Percentiles rank a stretch among this genome's conserved stretches.
Evolutionary conservation across 2,329 filamentous ascomycete genomes (phyloP).

Genomic region (Trichoderma arundinaceum): DNA sequence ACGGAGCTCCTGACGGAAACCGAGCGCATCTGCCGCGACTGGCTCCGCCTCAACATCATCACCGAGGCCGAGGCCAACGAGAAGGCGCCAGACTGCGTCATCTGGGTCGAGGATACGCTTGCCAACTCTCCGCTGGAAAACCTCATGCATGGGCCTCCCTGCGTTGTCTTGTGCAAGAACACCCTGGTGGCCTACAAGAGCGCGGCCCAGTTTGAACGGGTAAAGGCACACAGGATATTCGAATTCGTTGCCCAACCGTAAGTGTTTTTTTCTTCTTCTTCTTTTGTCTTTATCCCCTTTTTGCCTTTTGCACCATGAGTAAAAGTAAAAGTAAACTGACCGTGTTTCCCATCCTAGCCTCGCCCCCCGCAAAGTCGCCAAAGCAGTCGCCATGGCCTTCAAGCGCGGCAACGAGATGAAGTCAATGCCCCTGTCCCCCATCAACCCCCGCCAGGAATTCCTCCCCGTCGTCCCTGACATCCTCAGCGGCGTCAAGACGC

Average conservation of each 20-base stretch:
- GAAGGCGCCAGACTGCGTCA: conserved; percentile 38
- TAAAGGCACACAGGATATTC: conserved; percentile 37
- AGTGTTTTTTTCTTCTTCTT: conserved; percentile 26
- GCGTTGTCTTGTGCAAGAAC: conserved; percentile 45
- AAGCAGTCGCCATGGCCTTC: conserved; percentile 25
- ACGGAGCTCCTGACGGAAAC: conserved; percentile 4
- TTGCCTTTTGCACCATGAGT: not conserved
- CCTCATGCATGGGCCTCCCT: conserved; percentile 33
- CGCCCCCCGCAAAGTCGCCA: conserved; percentile 46
- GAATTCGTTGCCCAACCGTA: conserved; percentile 50
- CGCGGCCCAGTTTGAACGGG: conserved; percentile 27
- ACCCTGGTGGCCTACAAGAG: conserved; percentile 40
- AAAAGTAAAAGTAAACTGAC: not conserved
- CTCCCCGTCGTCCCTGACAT: not conserved
- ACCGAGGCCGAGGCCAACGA: conserved; percentile 27
- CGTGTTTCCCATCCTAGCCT: conserved; percentile 35
- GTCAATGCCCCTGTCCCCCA: conserved; percentile 10
- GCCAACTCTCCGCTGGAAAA: conserved; percentile 7
- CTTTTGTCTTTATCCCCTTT: too few species aligned
- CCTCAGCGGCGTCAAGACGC: conserved; percentile 13
- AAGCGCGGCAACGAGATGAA: conserved; percentile 29
- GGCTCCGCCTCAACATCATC: conserved; percentile 43
- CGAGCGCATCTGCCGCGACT: conserved; percentile 40
- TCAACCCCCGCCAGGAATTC: conserved; percentile 3
- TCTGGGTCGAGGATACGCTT: conserved; percentile 33